Conservation (phyloP, 2,329 filamentous ascomycete species). For the Diaporthe australafricana region DNA sequence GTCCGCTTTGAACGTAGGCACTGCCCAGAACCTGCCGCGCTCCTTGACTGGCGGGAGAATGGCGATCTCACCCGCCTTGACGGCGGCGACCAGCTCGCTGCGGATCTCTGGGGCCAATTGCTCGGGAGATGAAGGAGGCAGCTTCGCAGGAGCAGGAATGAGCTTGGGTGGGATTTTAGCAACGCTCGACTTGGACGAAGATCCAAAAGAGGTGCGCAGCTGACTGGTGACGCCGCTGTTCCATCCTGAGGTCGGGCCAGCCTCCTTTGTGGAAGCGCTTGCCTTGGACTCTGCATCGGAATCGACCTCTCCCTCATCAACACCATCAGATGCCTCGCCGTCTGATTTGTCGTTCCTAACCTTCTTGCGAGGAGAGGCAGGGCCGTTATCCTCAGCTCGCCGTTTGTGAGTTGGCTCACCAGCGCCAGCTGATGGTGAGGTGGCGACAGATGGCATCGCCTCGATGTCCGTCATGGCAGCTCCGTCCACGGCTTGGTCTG, state of each 20-base stretch:
- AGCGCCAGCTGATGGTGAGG: neutral
- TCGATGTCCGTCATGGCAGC: neutral
- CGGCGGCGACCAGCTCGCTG: slow-evolving; percentile 17
- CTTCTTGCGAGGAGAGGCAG: slow-evolving; percentile 34
- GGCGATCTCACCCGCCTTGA: neutral
- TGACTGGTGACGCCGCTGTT: slow-evolving; percentile 43
- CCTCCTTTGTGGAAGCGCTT: slow-evolving; percentile 30
- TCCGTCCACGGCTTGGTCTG: slow-evolving; percentile 11
- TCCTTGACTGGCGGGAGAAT: neutral
- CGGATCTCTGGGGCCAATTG: slow-evolving; percentile 26
- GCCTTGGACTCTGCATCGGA: slow-evolving; percentile 19
- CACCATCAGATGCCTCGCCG: slow-evolving; percentile 22
- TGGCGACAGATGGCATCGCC: neutral
- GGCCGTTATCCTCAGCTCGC: neutral
- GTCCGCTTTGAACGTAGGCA: slow-evolving; percentile 28
- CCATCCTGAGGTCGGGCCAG: slow-evolving; percentile 38
- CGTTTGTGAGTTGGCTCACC: slow-evolving; percentile 19
- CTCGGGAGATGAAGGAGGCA: neutral
- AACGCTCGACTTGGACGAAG: neutral
- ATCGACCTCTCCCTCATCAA: slow-evolving; percentile 29
- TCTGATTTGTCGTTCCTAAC: slow-evolving; percentile 12
- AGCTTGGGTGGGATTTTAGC: neutral
- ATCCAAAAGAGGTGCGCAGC: slow-evolving; percentile 36
- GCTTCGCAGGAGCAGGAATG: neutral
- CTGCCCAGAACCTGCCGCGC: slow-evolving; percentile 6